These are phyloP conservation scores for Quercus lobata DNA, from an alignment of 331 rosid species.

Conservation along the genomic window DNA sequence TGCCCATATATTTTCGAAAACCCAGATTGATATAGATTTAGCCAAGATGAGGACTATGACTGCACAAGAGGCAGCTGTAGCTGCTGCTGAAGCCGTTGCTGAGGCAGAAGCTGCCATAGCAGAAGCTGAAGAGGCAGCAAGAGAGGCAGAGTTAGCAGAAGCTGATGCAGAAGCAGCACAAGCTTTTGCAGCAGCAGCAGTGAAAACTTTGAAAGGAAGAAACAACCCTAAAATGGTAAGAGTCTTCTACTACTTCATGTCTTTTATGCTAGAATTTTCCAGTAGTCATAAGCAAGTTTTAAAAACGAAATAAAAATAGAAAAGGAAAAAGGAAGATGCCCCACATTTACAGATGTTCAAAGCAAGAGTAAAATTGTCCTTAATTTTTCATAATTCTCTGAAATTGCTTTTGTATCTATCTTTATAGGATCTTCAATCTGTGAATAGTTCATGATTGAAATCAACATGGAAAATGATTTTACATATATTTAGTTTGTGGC, in stretches of 20 bases:
- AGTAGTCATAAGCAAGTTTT: not conserved
- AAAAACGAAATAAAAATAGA: not conserved
- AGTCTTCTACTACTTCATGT: not conserved
- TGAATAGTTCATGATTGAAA: not conserved
- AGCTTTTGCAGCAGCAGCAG: constrained; percentile 78
- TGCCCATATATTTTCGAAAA: constrained; percentile 33
- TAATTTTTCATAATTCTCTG: not conserved
- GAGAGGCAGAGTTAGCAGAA: constrained; percentile 93
- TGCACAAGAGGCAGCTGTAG: constrained; percentile 70
- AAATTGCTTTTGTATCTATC: not conserved
- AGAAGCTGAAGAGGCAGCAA: constrained; percentile 88
- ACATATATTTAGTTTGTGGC: constrained; percentile 9
- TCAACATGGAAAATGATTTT: constrained; percentile 7
- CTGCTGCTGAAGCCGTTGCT: constrained; percentile 87
- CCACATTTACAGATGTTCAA: not conserved
- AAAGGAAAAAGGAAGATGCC: not conserved
- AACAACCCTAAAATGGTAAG: constrained; percentile 64
- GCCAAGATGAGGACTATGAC: constrained; percentile 80
- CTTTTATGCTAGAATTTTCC: not conserved
- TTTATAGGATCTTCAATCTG: not conserved
- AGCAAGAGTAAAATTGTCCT: not conserved
- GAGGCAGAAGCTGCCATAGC: constrained; percentile 89
- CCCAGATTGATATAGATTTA: constrained; percentile 73
- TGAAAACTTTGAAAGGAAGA: constrained; percentile 57
- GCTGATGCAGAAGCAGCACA: constrained; percentile 86